Base-by-base conservation (phyloP, 768 basidiomycete species). In the Mycena indigotica region DNA sequence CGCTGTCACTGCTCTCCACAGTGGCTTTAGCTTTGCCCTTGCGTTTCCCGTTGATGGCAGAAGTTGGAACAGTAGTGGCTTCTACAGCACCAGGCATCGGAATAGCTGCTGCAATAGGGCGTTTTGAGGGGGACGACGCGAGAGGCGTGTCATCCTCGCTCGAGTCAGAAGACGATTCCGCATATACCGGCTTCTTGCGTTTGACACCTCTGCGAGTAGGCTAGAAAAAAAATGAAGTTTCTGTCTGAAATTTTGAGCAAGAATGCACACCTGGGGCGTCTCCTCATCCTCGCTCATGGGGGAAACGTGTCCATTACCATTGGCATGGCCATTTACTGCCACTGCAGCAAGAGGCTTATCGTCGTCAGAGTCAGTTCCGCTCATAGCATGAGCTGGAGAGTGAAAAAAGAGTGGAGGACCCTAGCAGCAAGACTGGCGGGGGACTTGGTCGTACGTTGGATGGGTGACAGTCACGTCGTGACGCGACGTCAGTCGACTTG, bases 71-170 rank as follows among this genome's bases (percentile, higher is more conserved):
- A 2, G 77, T 75, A 19, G 78, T 75, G 25, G 76, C 72, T 50
- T 71, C 67, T 28, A 75, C 69, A 32, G 74, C 75, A 30, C 80
- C 77, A 21, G 75, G 73, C 72, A 74, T 78, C 32, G 74, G 66
- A n/a, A 74, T 70, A 3, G 74, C 69, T 44, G 73, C 70, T 40
- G 79, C 71, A 24, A 68, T 68, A 17, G 67, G 56, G 55, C 73
- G 73, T 72, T 89, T 91, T 3, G 75, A 78, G 19, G 88, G 88
- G 35, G 90, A 89, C 25, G 88, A 87, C 49, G 88, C 85, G 35
- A 90, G 80, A 52, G 88, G 88, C 17, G 75, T 76, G 54, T 91
- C 88, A 61, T 91, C 87, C 45, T 89, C 88, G 58, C 85, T 87
- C 26, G 85, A 88, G 10, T 59, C 58, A 16, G 60, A 63, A 50